Conservation (phyloP, 1,284 basidiomycete species). For the Paramarasmius palmivorus region DNA sequence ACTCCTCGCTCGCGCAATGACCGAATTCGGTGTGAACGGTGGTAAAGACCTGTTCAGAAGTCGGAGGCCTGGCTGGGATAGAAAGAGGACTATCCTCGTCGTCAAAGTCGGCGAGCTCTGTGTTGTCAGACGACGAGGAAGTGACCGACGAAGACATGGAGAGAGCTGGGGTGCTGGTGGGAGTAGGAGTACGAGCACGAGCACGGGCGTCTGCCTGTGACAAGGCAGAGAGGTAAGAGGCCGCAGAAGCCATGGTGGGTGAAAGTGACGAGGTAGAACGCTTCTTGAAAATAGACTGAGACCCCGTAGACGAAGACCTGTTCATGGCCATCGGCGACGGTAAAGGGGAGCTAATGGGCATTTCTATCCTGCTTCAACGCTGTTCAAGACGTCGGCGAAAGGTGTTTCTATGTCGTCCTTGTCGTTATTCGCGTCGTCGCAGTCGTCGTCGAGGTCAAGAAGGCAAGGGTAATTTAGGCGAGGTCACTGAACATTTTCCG, state of each 20-base stretch:
- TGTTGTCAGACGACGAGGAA: conserved; percentile 61
- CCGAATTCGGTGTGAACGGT: conserved; percentile 87
- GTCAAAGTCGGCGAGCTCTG: conserved; percentile 51
- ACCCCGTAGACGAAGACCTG: conserved; percentile 38
- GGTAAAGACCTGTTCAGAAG: conserved; percentile 72
- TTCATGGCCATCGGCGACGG: conserved; percentile 21
- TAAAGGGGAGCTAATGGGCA: conserved; percentile 14
- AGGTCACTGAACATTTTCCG: no score
- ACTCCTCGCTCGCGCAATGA: conserved; percentile 74
- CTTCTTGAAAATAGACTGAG: conserved; percentile 62
- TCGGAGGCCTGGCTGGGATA: conserved; percentile 63
- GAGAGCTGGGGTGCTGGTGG: conserved; percentile 63
- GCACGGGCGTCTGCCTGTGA: conserved; percentile 69
- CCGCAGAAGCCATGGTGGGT: conserved; percentile 55
- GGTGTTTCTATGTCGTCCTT: background rate
- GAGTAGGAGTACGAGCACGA: conserved; percentile 52
- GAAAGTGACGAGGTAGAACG: conserved; percentile 50
- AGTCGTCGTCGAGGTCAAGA: background rate
- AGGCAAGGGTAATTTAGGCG: background rate
- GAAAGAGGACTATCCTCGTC: conserved; percentile 55
- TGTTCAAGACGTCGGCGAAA: background rate
- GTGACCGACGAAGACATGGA: conserved; percentile 71
- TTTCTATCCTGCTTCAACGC: background rate
- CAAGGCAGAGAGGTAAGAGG: conserved; percentile 71
- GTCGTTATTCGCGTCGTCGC: background rate